Percentiles rank a stretch among this genome's conserved stretches.
These are phyloP conservation scores for Allomyces macrogynus DNA, from an alignment of 192 early-diverging fungal genomes.

Conservation along the genomic window DNA sequence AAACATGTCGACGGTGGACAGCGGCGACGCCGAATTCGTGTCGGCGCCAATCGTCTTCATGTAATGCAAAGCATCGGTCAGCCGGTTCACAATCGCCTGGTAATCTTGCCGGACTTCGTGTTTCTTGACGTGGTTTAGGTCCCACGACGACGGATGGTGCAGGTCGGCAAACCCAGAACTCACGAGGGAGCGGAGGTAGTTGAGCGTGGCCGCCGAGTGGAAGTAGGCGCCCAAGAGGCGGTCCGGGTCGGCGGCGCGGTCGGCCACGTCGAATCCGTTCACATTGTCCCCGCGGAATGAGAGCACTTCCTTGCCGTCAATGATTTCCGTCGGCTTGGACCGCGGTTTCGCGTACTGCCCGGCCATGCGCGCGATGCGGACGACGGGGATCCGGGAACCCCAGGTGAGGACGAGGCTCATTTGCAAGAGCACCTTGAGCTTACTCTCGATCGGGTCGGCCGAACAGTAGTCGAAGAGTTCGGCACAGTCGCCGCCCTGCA, in stretches of 20 bases:
- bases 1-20: constrained; percentile 74
- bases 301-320: constrained; percentile 58
- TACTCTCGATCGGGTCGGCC: constrained; percentile 74
- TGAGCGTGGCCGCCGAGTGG: constrained; percentile 88
- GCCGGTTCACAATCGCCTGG: constrained; percentile 64
- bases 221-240: constrained; percentile 85
- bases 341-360: constrained; percentile 98
- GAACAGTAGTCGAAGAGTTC: constrained; percentile 96
- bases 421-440: constrained; percentile 90
- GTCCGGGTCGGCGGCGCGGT: constrained; percentile 80
- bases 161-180: constrained; percentile 74
- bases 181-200: constrained; percentile 77
- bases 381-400: constrained; percentile 80
- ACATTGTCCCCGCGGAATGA: constrained; percentile 97
- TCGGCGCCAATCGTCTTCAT: constrained; percentile 89
- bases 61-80: constrained; percentile 78
- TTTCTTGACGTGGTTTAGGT: constrained; percentile 70
- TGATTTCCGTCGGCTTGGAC: constrained; percentile 70
- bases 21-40: constrained; percentile 17
- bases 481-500: constrained; percentile 98
- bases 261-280: constrained; percentile 71
- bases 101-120: constrained; percentile 62
- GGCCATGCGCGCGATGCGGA: constrained; percentile 93
- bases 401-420: constrained; percentile 89
- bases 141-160: constrained; percentile 74